Conservation (phyloP, 2,329 filamentous ascomycete species). For the Arthroderma sp. region DNA sequence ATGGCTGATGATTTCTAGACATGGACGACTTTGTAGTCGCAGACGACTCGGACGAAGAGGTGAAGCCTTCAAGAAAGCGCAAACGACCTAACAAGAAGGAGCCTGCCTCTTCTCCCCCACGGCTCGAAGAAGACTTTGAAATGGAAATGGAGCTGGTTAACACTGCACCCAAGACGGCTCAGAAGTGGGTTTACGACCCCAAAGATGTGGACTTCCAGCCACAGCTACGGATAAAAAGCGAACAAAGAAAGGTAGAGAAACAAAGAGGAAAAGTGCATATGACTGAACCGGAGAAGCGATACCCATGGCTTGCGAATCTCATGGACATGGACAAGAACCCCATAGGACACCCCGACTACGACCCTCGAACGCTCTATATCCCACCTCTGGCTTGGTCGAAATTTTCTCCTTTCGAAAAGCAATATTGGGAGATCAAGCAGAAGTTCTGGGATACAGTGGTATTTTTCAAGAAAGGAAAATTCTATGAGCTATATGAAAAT, state of each 20-base stretch:
- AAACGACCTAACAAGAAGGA: slow-evolving; percentile 43
- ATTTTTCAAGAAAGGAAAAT: slow-evolving; percentile 99
- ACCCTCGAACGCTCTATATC: slow-evolving; percentile 81
- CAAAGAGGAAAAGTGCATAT: slow-evolving; percentile 57
- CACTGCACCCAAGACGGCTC: slow-evolving; percentile 53
- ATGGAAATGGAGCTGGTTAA: slow-evolving; percentile 43
- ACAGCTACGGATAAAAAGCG: slow-evolving; percentile 31
- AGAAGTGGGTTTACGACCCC: slow-evolving; percentile 68
- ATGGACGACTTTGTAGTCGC: slow-evolving; percentile 79
- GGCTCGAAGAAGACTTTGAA: slow-evolving; percentile 33
- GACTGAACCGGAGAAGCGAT: slow-evolving; percentile 71
- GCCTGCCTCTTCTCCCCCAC: slow-evolving; percentile 33
- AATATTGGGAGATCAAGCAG: slow-evolving; percentile 99
- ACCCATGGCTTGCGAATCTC: slow-evolving; percentile 79
- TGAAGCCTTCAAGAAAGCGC: slow-evolving; percentile 52
- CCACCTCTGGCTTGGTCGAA: slow-evolving; percentile 65
- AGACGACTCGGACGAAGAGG: slow-evolving; percentile 74
- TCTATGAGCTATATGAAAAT: slow-evolving; percentile 96
- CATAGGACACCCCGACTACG: slow-evolving; percentile 71
- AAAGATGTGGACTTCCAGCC: slow-evolving; percentile 39
- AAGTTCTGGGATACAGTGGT: slow-evolving; percentile 96
- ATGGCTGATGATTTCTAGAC: slow-evolving; percentile 37
- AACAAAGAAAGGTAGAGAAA: slow-evolving; percentile 24
- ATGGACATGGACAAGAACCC: slow-evolving; percentile 72
- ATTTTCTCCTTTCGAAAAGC: slow-evolving; percentile 91